Evolutionary conservation across 257 asterid species (phyloP).

Genomic region (Solanum pennellii): DNA sequence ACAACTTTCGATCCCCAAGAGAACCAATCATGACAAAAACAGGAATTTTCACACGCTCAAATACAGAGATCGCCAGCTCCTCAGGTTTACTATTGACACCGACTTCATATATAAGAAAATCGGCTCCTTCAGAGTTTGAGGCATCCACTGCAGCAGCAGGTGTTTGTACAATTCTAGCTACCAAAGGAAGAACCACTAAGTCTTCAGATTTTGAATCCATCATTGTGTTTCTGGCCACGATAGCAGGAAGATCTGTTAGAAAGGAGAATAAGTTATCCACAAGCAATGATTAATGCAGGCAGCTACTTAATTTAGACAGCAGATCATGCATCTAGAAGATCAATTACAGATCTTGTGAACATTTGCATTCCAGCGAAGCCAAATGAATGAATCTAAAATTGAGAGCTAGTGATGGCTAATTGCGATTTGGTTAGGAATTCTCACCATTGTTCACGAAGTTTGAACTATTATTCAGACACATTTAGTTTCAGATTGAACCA

Average conservation of each 20-base stretch:
- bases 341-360: not conserved
- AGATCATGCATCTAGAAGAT: not conserved
- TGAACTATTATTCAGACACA: not conserved
- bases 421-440: not conserved
- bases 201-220: slow-evolving; percentile 49
- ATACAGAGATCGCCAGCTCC: slow-evolving; percentile 41
- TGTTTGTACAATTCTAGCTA: slow-evolving; percentile 69
- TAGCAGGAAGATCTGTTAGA: slow-evolving; percentile 74
- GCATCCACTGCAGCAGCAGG: slow-evolving; percentile 70
- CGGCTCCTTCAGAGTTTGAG: slow-evolving; percentile 85
- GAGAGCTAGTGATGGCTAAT: not conserved
- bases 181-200: slow-evolving; percentile 75
- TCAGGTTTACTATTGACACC: slow-evolving; percentile 20
- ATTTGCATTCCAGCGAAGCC: not conserved
- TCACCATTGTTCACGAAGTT: not conserved
- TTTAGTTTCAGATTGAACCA: no score
- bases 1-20: slow-evolving; percentile 22
- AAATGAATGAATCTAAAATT: not conserved
- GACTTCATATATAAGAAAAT: slow-evolving; percentile 53
- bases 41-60: slow-evolving; percentile 57
- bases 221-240: slow-evolving; percentile 90
- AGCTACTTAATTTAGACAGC: not conserved
- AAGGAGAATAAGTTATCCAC: slow-evolving; percentile 1
- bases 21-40: slow-evolving; percentile 47
- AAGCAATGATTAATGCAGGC: not conserved